Evolutionary conservation across 148 eudicot genomes (phyloP).

Genomic region (Camellia granthamiana): DNA sequence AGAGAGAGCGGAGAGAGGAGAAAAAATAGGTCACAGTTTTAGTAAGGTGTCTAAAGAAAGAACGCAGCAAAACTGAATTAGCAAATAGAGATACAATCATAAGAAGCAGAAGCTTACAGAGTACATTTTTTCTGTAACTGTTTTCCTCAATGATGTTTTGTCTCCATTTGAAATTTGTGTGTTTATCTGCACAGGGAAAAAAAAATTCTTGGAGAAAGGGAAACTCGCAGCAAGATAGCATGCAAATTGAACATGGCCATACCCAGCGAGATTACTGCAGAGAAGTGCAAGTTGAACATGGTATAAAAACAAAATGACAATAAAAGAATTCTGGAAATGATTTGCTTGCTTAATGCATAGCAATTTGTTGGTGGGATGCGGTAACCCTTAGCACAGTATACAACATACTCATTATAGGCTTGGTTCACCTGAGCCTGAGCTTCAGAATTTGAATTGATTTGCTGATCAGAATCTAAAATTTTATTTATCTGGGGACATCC

Average conservation of each 20-base stretch:
- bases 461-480: constrained; percentile 1
- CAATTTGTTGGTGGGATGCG: constrained; percentile 3
- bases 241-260: neutral
- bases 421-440: constrained; percentile 4
- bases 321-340: neutral
- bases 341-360: neutral
- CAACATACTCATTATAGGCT: neutral
- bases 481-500: neutral
- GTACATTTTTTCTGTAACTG: constrained; percentile 84
- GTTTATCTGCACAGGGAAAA: constrained; percentile 56
- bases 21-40: neutral
- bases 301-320: neutral
- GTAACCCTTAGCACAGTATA: neutral
- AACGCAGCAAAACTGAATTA: constrained; percentile 4
- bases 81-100: neutral
- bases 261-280: too few relatives aligned
- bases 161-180: constrained; percentile 62
- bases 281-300: neutral
- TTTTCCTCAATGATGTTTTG: constrained; percentile 73
- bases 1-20: neutral
- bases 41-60: neutral
- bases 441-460: neutral
- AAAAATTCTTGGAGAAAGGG: constrained; percentile 2
- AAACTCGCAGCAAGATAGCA: constrained; percentile 8
- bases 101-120: constrained; percentile 57